phyloP scores from a whole-genome alignment of 345 rosid species.

The Citrus mangshanensis region DNA sequence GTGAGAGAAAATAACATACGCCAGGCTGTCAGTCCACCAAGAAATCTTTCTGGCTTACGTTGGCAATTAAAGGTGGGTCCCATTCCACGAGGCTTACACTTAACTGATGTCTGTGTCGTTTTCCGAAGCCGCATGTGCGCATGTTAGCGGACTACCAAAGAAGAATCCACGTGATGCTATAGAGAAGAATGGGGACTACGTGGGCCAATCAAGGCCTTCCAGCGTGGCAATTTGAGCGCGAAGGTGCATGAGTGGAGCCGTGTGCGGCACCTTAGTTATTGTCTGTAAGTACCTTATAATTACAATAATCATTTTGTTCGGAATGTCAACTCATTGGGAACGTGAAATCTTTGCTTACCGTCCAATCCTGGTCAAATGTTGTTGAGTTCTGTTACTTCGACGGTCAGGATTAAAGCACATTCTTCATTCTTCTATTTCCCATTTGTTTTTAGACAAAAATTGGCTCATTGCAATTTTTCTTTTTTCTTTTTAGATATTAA shows the following conservation, averaged over 20 bases:
- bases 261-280: not conserved
- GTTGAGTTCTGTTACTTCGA: not conserved
- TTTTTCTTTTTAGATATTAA: too few relatives aligned
- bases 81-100: not conserved
- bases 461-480: too few relatives aligned
- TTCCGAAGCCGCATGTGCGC: constrained; percentile 9
- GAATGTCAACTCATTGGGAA: constrained; percentile 6
- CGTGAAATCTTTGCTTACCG: not conserved
- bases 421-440: too few relatives aligned
- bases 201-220: not conserved
- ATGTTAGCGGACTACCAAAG: not conserved
- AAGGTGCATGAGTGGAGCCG: not conserved
- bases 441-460: too few relatives aligned
- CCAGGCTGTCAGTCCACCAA: not conserved
- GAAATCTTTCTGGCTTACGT: not conserved
- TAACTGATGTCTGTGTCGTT: not conserved
- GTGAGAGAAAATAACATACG: not conserved
- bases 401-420: not conserved
- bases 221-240: not conserved
- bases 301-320: not conserved
- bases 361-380: not conserved
- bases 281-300: not conserved
- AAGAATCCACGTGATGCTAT: not conserved
- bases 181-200: not conserved
- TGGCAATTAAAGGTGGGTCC: not conserved